Conservation (phyloP, 2,329 filamentous ascomycete genomes). For the Raffaelea arxii region DNA sequence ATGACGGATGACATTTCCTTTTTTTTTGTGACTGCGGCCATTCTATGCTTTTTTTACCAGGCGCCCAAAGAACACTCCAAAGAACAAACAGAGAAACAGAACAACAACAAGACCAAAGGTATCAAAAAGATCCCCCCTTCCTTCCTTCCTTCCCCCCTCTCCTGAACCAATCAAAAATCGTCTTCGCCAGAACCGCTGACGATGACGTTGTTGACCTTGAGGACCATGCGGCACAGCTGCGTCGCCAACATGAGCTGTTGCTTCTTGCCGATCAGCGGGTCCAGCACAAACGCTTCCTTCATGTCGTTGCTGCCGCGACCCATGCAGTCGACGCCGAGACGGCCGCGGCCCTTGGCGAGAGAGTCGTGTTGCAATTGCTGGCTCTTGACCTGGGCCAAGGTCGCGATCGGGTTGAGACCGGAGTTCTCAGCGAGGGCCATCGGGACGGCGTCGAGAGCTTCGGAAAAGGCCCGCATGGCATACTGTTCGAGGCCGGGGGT, state of each 20-base stretch:
- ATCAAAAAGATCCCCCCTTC: neutral
- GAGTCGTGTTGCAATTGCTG: constrained; percentile 76
- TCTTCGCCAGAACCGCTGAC: constrained; percentile 79
- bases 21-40: too few relatives aligned
- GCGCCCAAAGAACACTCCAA: too few relatives aligned
- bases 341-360: constrained; percentile 38
- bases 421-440: constrained; percentile 98
- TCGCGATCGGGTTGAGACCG: constrained; percentile 90
- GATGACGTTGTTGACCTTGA: constrained; percentile 96
- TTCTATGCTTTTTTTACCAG: too few relatives aligned
- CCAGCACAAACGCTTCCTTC: constrained; percentile 96
- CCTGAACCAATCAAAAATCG: constrained; percentile 83
- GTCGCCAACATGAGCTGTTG: constrained; percentile 95
- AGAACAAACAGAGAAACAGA: too few relatives aligned
- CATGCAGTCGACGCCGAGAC: constrained; percentile 96
- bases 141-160: too few relatives aligned
- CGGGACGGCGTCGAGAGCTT: constrained; percentile 85
- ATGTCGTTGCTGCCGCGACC: constrained; percentile 90
- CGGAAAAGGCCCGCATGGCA: constrained; percentile 94
- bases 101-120: too few relatives aligned
- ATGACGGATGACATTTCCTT: too few relatives aligned
- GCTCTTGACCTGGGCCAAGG: constrained; percentile 88
- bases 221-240: constrained; percentile 94
- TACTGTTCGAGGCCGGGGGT: constrained; percentile 97
- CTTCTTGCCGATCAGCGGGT: constrained; percentile 95